Percentiles rank a stretch among this genome's conserved stretches.
phyloP scores from a whole-genome alignment of 306 rosid genomes.

The Quercus rubra region DNA sequence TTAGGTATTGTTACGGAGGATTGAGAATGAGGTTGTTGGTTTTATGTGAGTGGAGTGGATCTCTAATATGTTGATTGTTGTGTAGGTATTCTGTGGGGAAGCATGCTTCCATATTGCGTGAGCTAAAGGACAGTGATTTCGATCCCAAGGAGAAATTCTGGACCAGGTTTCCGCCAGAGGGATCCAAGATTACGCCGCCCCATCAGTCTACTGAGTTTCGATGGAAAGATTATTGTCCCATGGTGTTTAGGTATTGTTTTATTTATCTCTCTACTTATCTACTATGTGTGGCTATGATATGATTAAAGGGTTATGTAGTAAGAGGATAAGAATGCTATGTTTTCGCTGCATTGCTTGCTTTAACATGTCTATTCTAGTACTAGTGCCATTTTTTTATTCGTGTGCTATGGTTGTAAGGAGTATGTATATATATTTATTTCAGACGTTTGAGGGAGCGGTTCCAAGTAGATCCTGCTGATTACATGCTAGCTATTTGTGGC shows the following conservation, averaged over 20 bases:
- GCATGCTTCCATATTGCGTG: conserved; percentile 63
- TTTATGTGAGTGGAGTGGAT: not conserved
- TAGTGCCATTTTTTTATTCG: too few relatives aligned
- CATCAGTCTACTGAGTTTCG: conserved; percentile 86
- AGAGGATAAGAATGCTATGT: not conserved
- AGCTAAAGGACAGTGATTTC: conserved; percentile 62
- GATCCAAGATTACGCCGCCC: conserved; percentile 87
- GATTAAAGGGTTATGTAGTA: not conserved
- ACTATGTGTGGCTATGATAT: not conserved
- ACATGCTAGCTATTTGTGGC: conserved; percentile 93
- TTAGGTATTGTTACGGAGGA: conserved; percentile 43
- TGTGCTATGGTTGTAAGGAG: not conserved
- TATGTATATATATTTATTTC: conserved; percentile 20
- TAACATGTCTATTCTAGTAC: not conserved
- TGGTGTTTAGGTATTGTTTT: conserved; percentile 78
- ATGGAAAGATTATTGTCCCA: conserved; percentile 97
- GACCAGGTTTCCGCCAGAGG: conserved; percentile 91
- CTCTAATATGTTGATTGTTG: not conserved
- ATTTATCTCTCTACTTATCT: not conserved
- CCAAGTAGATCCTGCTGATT: conserved; percentile 89
- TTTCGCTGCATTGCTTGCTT: not conserved
- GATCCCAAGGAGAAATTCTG: conserved; percentile 92
- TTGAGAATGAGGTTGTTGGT: not conserved
- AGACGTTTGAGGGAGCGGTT: conserved; percentile 86
- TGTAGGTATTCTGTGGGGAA: conserved; percentile 80